Evolutionary conservation across 768 basidiomycete genomes (phyloP).

Genomic region (Tricholoma flavovirens): DNA sequence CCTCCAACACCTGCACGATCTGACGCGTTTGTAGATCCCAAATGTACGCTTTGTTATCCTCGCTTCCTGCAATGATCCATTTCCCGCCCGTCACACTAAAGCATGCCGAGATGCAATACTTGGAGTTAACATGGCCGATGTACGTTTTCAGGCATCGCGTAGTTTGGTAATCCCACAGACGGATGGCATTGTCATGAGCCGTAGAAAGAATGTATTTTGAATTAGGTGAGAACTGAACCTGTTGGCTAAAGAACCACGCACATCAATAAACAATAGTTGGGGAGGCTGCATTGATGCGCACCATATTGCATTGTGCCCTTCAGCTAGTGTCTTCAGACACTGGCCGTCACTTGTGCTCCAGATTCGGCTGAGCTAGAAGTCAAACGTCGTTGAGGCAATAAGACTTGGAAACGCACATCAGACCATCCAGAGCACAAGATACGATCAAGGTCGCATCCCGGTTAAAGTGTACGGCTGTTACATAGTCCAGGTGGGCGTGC

Average conservation of each 20-base stretch:
- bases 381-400: neutral
- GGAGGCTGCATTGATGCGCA: constrained; percentile 24
- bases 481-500: constrained; percentile 91
- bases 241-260: constrained; percentile 51
- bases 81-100: constrained; percentile 82
- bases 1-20: constrained; percentile 73
- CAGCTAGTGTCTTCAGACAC: constrained; percentile 92
- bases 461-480: constrained; percentile 93
- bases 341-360: constrained; percentile 93
- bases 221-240: constrained; percentile 93
- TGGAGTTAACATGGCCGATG: constrained; percentile 73
- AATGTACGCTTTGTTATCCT: constrained; percentile 83
- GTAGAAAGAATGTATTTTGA: constrained; percentile 93
- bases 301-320: constrained; percentile 84
- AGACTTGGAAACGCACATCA: constrained; percentile 61
- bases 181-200: constrained; percentile 87
- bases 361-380: constrained; percentile 60
- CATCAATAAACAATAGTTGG: neutral
- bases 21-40: constrained; percentile 91
- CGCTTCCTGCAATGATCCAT: constrained; percentile 89
- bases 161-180: constrained; percentile 93
- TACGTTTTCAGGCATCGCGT: constrained; percentile 90
- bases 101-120: constrained; percentile 80
- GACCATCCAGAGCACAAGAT: constrained; percentile 86
- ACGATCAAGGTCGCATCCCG: constrained; percentile 87